Conservation (phyloP, 768 basidiomycete genomes). For the Phanerochaete sordida region DNA sequence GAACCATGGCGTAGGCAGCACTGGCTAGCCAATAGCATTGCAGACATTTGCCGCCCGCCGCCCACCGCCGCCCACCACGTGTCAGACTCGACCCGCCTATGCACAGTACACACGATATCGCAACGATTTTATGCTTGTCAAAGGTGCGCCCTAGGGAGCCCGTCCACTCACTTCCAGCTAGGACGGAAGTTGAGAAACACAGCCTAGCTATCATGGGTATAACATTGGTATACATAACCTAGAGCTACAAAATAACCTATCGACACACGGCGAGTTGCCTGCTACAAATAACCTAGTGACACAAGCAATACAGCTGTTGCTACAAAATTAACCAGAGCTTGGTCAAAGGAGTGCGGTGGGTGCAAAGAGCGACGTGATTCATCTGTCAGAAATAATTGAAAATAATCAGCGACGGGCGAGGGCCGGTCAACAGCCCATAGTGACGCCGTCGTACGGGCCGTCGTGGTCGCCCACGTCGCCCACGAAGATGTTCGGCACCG, state of each 20-base stretch:
- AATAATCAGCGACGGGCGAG: background rate
- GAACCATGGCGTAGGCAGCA: too few relatives aligned
- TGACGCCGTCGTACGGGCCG: constrained; percentile 40
- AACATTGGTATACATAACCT: background rate
- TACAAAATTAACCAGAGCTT: background rate
- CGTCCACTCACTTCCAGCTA: too few relatives aligned
- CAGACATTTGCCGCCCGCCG: too few relatives aligned
- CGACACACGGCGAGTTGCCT: background rate
- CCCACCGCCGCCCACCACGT: too few relatives aligned
- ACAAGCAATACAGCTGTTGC: too few relatives aligned
- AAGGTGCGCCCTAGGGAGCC: too few relatives aligned
- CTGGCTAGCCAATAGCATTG: too few relatives aligned
- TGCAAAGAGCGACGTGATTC: background rate
- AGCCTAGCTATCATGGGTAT: too few relatives aligned
- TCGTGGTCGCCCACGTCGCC: constrained; percentile 43
- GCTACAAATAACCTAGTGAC: background rate
- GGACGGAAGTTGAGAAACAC: too few relatives aligned
- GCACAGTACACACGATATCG: too few relatives aligned
- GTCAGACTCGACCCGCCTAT: too few relatives aligned
- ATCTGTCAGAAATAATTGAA: background rate
- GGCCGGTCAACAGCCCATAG: background rate
- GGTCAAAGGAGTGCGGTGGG: background rate
- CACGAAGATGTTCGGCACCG: constrained; percentile 47
- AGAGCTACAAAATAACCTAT: background rate
- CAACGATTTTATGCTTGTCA: too few relatives aligned